Conservation (phyloP, 2,329 filamentous ascomycete species). For the Alternaria atra region DNA sequence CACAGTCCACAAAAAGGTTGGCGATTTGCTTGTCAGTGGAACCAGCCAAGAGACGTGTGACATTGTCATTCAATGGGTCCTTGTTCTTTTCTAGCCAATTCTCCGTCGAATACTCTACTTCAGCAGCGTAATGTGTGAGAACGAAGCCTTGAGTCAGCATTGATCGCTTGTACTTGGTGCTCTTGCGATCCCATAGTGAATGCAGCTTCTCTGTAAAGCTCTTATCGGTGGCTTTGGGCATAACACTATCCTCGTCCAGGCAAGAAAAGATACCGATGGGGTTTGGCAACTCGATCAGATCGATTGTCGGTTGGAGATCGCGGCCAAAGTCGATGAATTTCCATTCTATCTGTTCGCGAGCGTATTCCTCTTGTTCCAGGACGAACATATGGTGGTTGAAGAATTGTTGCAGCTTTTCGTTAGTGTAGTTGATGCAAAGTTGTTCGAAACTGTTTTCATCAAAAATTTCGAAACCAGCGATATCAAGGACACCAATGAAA, state of each 20-base stretch:
- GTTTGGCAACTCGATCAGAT: slow-evolving; percentile 93
- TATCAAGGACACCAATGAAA: slow-evolving; percentile 98
- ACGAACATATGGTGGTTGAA: slow-evolving; percentile 99
- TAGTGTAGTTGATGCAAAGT: slow-evolving; percentile 99
- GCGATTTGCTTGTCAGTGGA: slow-evolving; percentile 87
- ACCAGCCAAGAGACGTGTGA: slow-evolving; percentile 84
- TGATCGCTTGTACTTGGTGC: slow-evolving; percentile 88
- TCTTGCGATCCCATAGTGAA: slow-evolving; percentile 95
- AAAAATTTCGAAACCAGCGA: slow-evolving; percentile 98
- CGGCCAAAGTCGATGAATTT: slow-evolving; percentile 99
- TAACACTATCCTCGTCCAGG: slow-evolving; percentile 95
- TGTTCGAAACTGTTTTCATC: slow-evolving; percentile 99
- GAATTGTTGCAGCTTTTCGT: slow-evolving; percentile 98
- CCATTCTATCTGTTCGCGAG: slow-evolving; percentile 97
- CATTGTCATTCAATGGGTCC: slow-evolving; percentile 95
- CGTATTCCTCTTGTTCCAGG: slow-evolving; percentile 97
- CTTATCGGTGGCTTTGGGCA: slow-evolving; percentile 98
- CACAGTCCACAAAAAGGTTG: slow-evolving; percentile 86
- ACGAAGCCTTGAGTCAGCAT: slow-evolving; percentile 91
- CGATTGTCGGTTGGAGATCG: slow-evolving; percentile 96
- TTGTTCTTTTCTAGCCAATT: slow-evolving; percentile 99
- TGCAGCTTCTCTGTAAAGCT: slow-evolving; percentile 98
- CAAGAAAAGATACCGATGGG: slow-evolving; percentile 99
- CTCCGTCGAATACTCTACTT: slow-evolving; percentile 95
- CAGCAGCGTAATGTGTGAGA: slow-evolving; percentile 95